Base-by-base conservation (phyloP, 2,329 filamentous ascomycete species). In the Rutstroemia sydowiana region DNA sequence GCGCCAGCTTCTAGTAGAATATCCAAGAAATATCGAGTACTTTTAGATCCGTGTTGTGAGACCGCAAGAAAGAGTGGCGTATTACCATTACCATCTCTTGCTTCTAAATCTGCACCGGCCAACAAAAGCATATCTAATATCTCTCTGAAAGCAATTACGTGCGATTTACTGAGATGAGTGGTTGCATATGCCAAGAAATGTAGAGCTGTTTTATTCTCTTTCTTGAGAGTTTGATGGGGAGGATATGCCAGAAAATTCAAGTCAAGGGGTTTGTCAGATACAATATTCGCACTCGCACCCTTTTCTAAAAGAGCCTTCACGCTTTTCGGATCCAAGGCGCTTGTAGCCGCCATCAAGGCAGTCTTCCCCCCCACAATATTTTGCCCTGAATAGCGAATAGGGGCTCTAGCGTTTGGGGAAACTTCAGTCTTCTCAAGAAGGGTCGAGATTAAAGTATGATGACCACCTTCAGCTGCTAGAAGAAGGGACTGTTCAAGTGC, bases 61-160 rank as follows among this genome's bases (percentile, higher is more conserved):
- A 30, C n/a, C 40, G 49, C 18, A 18, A 52, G 23, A n/a, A 48
- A 28, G 0, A 70, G 52, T 16, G 51, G 50, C 2, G 57, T 60
- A 13, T 54, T 37, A 14, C 52, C 54, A 3, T 45, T 10, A 9
- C 13, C 36, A 43, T 58, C 52, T 20, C 48, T 56, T 36, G 48
- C 56, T 45, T 65, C 53, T 18, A 63, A 43, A 42, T 67, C 56
- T 5, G 59, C 63, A 1, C 62, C 63, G 3, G 57, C 53, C 1
- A 56, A 39, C 1, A 66, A 14, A 3, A 67, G 51, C 20, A 42
- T 26, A 32, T 42, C 28, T 9, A 48, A 42, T 20, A 48, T 42
- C 14, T 42, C 28, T n/a, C 32, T 48, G 6, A 28, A 8, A 4
- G 23, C 45, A 30, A 37, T 36, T n/a, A 21, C 16, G 28, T 10